phyloP scores from a whole-genome alignment of 352 stramenopile species.

The Phytopythium montanum region DNA sequence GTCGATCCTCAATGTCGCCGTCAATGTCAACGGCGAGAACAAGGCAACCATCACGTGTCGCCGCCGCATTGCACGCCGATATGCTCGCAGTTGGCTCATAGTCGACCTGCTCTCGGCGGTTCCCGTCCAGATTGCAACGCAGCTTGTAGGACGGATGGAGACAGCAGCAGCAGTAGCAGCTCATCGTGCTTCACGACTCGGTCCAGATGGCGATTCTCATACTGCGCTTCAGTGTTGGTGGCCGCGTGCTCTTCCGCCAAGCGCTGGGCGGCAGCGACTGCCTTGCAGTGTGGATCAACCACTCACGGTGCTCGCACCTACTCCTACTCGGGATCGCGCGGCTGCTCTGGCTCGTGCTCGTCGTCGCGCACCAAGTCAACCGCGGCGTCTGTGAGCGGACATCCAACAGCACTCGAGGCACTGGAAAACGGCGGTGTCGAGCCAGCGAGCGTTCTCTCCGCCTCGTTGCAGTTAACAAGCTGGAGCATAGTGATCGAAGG shows the following conservation, averaged over 20 bases:
- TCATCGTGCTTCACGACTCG: conserved; percentile 18
- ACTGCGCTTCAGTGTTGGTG: conserved; percentile 6
- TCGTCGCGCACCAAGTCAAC: conserved; percentile 45
- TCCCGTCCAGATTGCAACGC: neutral
- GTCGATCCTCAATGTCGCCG: conserved; percentile 7
- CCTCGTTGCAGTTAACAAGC: conserved; percentile 13
- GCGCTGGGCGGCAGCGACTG: conserved; percentile 14
- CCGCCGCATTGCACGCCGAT: conserved; percentile 9
- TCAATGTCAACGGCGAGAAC: conserved; percentile 22
- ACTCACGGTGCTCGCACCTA: conserved; percentile 39
- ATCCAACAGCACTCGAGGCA: neutral
- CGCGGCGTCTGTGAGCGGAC: conserved; percentile 12
- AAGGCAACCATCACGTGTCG: conserved; percentile 12
- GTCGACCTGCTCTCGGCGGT: conserved; percentile 14
- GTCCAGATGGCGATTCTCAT: conserved; percentile 18
- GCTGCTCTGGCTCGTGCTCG: conserved; percentile 32
- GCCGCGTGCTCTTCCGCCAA: conserved; percentile 16
- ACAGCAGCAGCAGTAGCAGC: neutral
- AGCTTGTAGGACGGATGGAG: neutral
- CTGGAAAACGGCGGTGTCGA: too few relatives aligned
- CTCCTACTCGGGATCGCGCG: conserved; percentile 32
- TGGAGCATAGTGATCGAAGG: neutral
- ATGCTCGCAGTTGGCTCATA: conserved; percentile 8
- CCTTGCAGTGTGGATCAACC: conserved; percentile 19
- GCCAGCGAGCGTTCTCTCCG: conserved; percentile 11